Conservation (phyloP, 345 rosid species). For the Lenwebbia sp. region DNA sequence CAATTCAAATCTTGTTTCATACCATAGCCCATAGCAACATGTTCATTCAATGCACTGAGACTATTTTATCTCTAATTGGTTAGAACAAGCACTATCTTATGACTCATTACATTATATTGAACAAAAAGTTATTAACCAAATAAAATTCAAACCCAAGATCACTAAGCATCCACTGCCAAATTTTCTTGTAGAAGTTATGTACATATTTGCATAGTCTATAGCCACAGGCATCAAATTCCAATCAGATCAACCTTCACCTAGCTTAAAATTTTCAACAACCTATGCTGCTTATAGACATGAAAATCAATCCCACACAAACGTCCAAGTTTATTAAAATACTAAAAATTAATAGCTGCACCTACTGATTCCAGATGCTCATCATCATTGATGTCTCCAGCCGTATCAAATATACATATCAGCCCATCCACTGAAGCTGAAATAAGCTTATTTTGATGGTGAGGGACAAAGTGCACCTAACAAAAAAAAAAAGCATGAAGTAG, state of each 20-base stretch:
- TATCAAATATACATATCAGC: constrained; percentile 72
- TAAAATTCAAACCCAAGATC: not conserved
- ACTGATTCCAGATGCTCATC: constrained; percentile 91
- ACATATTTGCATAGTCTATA: not conserved
- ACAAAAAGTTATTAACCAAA: not conserved
- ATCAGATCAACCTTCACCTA: not conserved
- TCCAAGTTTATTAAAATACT: not conserved
- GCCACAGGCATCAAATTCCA: not conserved
- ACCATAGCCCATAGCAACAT: not conserved
- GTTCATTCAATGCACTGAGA: not conserved
- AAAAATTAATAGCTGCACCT: constrained; percentile 6
- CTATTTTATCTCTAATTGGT: not conserved
- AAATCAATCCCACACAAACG: not conserved
- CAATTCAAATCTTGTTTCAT: not conserved
- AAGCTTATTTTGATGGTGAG: constrained; percentile 54
- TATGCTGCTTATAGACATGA: not conserved
- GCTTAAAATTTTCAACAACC: not conserved
- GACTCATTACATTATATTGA: not conserved
- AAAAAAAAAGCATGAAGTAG: not conserved
- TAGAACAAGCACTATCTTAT: not conserved
- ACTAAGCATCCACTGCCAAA: not conserved
- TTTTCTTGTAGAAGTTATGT: not conserved
- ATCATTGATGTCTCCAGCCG: constrained; percentile 71
- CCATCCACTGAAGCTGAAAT: constrained; percentile 93
- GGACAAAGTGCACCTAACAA: constrained; percentile 60